Conservation (phyloP, 352 stramenopile species). For the Pythium grandisporangium region DNA sequence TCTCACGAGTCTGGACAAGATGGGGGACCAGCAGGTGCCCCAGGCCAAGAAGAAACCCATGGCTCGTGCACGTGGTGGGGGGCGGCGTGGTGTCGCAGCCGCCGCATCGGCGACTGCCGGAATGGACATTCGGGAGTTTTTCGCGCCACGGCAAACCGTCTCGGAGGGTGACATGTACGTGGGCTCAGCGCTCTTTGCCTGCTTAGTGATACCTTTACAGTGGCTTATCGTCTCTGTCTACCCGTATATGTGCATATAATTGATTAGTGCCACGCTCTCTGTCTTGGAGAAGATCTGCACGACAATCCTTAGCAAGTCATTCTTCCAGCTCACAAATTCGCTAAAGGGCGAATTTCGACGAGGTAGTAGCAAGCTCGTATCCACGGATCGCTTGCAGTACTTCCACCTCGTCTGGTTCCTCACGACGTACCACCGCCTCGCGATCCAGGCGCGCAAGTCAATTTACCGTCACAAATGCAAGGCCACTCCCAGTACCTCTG, state of each 20-base stretch:
- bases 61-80: slow-evolving; percentile 19
- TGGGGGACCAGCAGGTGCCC: slow-evolving; percentile 54
- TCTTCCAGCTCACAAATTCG: slow-evolving; percentile 79
- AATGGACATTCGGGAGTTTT: slow-evolving; percentile 70
- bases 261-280: slow-evolving; percentile 45
- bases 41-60: slow-evolving; percentile 62
- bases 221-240: too few relatives aligned
- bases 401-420: slow-evolving; percentile 85
- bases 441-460: slow-evolving; percentile 62
- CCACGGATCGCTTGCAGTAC: slow-evolving; percentile 82
- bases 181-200: too few relatives aligned
- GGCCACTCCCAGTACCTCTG: slow-evolving; percentile 37
- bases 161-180: slow-evolving; percentile 43
- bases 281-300: slow-evolving; percentile 72
- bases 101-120: slow-evolving; percentile 30
- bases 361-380: slow-evolving; percentile 75
- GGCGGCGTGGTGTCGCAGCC: slow-evolving; percentile 24
- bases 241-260: too few relatives aligned
- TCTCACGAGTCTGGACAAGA: slow-evolving; percentile 70
- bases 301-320: slow-evolving; percentile 63
- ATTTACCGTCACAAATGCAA: slow-evolving; percentile 50
- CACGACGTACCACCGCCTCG: slow-evolving; percentile 71
- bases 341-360: slow-evolving; percentile 82
- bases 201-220: too few relatives aligned
- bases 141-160: slow-evolving; percentile 53